These are phyloP conservation scores for Salpingoeca rosetta DNA, from an alignment of 78 protist species.

Conservation along the genomic window DNA sequence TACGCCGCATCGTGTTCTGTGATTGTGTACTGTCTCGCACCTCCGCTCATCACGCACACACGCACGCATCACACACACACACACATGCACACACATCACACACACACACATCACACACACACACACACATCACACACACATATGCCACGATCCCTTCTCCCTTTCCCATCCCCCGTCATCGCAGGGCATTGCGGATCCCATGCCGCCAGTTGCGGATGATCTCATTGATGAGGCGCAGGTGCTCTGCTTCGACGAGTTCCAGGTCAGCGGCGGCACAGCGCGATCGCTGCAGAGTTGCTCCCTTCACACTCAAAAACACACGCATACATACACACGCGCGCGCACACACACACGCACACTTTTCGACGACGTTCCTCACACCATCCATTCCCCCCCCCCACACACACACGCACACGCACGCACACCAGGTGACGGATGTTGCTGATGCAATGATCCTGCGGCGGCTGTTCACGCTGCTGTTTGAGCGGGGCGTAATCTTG, in stretches of 20 bases:
- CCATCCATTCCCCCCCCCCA: no score
- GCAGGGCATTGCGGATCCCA: conserved; percentile 38
- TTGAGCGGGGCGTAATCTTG: conserved; percentile 60
- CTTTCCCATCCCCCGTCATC: no score
- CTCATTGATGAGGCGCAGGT: conserved; percentile 43
- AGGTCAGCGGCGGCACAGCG: conserved; percentile 7
- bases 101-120: no score
- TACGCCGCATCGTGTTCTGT: neutral
- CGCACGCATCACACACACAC: no score
- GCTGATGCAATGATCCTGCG: conserved; percentile 83
- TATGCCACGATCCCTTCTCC: no score
- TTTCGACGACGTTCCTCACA: no score
- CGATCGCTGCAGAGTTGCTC: neutral
- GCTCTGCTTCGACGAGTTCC: conserved; percentile 87
- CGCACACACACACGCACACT: neutral
- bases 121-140: no score
- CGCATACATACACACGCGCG: neutral
- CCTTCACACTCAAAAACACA: neutral
- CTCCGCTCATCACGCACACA: no score
- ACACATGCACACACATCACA: no score
- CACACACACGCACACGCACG: no score
- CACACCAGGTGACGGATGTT: conserved; percentile 79
- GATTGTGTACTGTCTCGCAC: neutral
- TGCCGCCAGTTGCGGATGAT: conserved; percentile 51
- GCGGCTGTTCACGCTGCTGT: conserved; percentile 63